phyloP scores from a whole-genome alignment of 2,329 filamentous ascomycete species.

The Talaromyces sp. region DNA sequence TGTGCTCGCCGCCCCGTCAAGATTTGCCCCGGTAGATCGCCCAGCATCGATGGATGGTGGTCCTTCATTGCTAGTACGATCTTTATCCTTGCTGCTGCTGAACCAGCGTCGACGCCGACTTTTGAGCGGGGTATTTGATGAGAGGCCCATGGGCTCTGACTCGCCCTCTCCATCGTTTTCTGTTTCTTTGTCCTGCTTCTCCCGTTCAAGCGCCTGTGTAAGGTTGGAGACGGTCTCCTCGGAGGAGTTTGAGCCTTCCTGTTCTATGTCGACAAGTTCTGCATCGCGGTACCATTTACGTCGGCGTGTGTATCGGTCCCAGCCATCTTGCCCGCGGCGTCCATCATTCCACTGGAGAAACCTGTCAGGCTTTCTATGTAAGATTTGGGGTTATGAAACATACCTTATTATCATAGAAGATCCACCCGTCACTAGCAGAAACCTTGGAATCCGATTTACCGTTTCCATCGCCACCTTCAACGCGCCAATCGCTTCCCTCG shows the following conservation, averaged over 20 bases:
- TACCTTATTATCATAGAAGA: slow-evolving; percentile 98
- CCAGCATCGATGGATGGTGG: slow-evolving; percentile 17
- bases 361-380: slow-evolving; percentile 1
- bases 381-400: slow-evolving; percentile 16
- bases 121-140: slow-evolving; percentile 34
- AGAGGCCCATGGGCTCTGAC: slow-evolving; percentile 29
- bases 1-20: slow-evolving; percentile 8
- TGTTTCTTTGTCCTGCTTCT: neutral
- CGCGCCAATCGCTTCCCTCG: slow-evolving; percentile 78
- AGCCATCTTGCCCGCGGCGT: slow-evolving; percentile 80
- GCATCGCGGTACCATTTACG: slow-evolving; percentile 97
- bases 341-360: slow-evolving; percentile 78
- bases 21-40: slow-evolving; percentile 21
- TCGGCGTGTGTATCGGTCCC: slow-evolving; percentile 90
- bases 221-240: slow-evolving; percentile 43
- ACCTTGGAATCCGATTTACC: slow-evolving; percentile 44
- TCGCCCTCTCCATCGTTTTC: slow-evolving; percentile 20
- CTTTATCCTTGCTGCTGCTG: slow-evolving; percentile 34
- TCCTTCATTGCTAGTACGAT: slow-evolving; percentile 27
- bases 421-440: slow-evolving; percentile 76
- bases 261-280: slow-evolving; percentile 77
- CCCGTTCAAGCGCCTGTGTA: slow-evolving; percentile 29
- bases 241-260: slow-evolving; percentile 48
- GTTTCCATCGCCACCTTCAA: slow-evolving; percentile 65
- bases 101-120: slow-evolving; percentile 44